Evolutionary conservation across 2,329 filamentous ascomycete genomes (phyloP).

Genomic region (Xylariales sp.): DNA sequence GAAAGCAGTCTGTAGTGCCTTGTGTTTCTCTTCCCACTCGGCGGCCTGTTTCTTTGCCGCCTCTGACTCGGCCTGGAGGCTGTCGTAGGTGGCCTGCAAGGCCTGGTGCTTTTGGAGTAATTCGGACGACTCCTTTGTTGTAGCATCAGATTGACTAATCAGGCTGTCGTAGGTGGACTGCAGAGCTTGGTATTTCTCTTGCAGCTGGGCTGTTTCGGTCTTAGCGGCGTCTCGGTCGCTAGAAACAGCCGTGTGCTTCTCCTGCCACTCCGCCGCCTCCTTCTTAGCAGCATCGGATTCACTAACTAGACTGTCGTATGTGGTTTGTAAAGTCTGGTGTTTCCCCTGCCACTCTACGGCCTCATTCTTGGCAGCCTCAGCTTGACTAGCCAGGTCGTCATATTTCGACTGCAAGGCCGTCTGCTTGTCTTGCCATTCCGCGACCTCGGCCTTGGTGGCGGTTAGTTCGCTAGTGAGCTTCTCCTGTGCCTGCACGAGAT

Average conservation of each 20-base stretch:
- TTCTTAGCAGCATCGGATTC: slow-evolving; percentile 42
- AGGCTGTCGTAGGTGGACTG: slow-evolving; percentile 40
- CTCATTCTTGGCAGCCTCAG: slow-evolving; percentile 39
- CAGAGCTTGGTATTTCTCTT: slow-evolving; percentile 41
- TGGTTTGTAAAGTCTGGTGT: slow-evolving; percentile 38
- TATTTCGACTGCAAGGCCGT: slow-evolving; percentile 39
- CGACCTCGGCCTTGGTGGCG: slow-evolving; percentile 40
- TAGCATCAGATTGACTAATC: slow-evolving; percentile 50
- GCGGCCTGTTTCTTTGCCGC: slow-evolving; percentile 38
- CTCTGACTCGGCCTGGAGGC: slow-evolving; percentile 42
- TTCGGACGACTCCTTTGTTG: slow-evolving; percentile 44
- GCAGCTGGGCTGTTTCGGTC: slow-evolving; percentile 42
- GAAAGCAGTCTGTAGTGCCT: slow-evolving; percentile 16
- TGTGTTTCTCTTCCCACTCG: slow-evolving; percentile 28
- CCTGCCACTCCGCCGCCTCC: slow-evolving; percentile 44
- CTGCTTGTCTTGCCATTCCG: slow-evolving; percentile 44
- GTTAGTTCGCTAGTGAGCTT: slow-evolving; percentile 42
- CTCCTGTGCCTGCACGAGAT: slow-evolving; percentile 43
- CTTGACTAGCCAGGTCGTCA: slow-evolving; percentile 43
- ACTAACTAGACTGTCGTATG: slow-evolving; percentile 37
- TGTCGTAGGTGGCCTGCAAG: slow-evolving; percentile 34
- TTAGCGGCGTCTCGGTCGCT: slow-evolving; percentile 45
- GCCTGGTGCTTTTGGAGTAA: slow-evolving; percentile 41
- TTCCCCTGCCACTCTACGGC: slow-evolving; percentile 46
- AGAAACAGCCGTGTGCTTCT: slow-evolving; percentile 39